Base-by-base conservation (phyloP, 2,329 filamentous ascomycete species). In the Ilyonectria sp. region DNA sequence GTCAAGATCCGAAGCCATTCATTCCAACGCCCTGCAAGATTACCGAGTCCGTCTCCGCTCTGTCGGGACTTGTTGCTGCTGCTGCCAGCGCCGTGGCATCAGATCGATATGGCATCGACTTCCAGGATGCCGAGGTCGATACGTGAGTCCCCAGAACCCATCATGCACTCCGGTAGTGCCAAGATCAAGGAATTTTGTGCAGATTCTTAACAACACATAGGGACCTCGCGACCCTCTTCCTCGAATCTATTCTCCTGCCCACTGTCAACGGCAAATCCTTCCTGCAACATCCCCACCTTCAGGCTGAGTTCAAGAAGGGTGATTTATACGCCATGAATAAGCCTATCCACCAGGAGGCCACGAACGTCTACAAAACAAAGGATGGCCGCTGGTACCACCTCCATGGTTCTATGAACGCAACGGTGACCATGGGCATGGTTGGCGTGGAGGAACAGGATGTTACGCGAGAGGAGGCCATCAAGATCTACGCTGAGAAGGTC, bases 381-480 rank as follows among this genome's bases (percentile, higher is more conserved):
- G 79, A 80, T 31, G 76, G 76, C 0, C 70, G 77, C 8, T 81
- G 75, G 74, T 81, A 79, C 57, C 79, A 81, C 37, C 65, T 80
- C 2, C 79, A 81, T 52, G 79, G 79, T 1, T 76, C 79, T 1
- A 65, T 81, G 50, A 74, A 81, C 29, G 74, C 79, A 11, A 65
- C 58, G 8, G 66, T 68, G 3, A 77, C 74, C 17, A 67, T 81
- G 71, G 53, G 62, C 19, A 81, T 81, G 79, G 66, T 81, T 2
- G 79, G 73, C 0, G 63, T 82, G 7, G 23, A 54, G 3, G 69
- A 73, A 40, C 54, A 54, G 9, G 74, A 77, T n/a, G 67, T 73
- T 2, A 67, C 47, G 1, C 72, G 76, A 6, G 78, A 80, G 58
- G 74, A 77, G 40, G 78, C 75, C 0, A 77, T 81, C 46, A 17